Base-by-base conservation (phyloP, 305 asterid genomes). In the Fraxinus ornus region DNA sequence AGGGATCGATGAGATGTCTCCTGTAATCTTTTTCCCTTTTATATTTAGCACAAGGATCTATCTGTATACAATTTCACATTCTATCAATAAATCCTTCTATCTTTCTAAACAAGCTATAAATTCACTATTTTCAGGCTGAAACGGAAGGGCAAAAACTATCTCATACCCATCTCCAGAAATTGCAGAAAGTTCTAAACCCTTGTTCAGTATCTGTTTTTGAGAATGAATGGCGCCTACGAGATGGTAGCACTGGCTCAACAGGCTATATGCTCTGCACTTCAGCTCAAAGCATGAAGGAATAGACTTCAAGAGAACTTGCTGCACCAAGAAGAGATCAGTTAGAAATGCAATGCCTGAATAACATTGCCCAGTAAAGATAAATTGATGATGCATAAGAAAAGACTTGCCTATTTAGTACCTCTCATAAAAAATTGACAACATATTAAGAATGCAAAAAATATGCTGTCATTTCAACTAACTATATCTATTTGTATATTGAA, bases 261-360 rank as follows among this genome's bases (percentile, higher is more conserved):
- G 88, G 90, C 97, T 94, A 86, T 91, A 96, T 35, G 99, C 91
- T 90, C 98, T 89, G 91, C 98, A 96, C 90, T 96, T 96, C 89
- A 96, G 93, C 88, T 96, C 98, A 89, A 96, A 94, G 93, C 94
- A 96, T 70, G 99, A 93, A 73, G 98, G 99, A 75, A 96, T 94
- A 60, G 97, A 90, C 93, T 94, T 96, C 89, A 96, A 86, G 77
- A 96, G 97, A 85, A 96, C 94, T 91, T 92, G 99, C 97, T 95
- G 97, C 91, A 92, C 84, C 86, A 88, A 81, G 74, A 71, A 75
- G 78, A 83, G 36, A 39, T 64, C 75, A 28, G 86, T 85, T 75
- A 87, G 81, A 82, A 36, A 82, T 28, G 78, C 75, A 55, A 70
- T 32, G 41, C 22, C 44, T 3, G 74, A 66, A 26, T 66, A 32